Percentiles rank a stretch among this genome's conserved stretches.
These are phyloP conservation scores for Xylaria sp. DNA, from an alignment of 2,329 filamentous ascomycete species.

Conservation along the genomic window DNA sequence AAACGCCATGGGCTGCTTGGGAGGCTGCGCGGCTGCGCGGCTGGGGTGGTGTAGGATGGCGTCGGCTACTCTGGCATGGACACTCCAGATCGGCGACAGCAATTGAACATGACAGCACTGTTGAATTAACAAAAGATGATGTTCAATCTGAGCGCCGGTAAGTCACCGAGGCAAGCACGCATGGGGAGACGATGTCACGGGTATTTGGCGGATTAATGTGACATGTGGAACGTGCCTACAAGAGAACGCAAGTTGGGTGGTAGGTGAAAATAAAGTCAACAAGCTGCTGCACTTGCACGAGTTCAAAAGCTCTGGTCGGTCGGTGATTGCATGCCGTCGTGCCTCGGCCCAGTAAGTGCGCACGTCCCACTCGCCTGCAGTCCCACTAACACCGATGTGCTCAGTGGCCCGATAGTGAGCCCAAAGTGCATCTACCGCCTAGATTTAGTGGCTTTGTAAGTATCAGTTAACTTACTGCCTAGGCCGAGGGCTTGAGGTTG, in stretches of 20 bases:
- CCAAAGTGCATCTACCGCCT: background rate
- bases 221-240: conserved; percentile 19
- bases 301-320: background rate
- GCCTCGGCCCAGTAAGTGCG: conserved; percentile 23
- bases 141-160: background rate
- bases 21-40: background rate
- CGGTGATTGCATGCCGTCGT: conserved; percentile 23
- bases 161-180: conserved; percentile 6
- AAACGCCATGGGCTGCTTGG: conserved; percentile 47
- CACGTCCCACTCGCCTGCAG: conserved; percentile 21
- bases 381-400: background rate
- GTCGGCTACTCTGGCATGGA: conserved; percentile 20
- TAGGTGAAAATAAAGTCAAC: conserved; percentile 19
- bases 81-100: conserved; percentile 8
- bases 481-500: too few species aligned
- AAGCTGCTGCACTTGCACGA: conserved; percentile 9
- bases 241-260: conserved; percentile 23
- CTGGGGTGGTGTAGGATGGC: background rate
- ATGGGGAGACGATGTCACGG: conserved; percentile 1
- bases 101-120: conserved; percentile 7
- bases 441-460: background rate
- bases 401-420: background rate
- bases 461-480: too few species aligned
- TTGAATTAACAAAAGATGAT: background rate
- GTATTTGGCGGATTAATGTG: conserved; percentile 8